Conservation (phyloP, 805 yeast genomes). For the Candida ascalaphidarum region DNA sequence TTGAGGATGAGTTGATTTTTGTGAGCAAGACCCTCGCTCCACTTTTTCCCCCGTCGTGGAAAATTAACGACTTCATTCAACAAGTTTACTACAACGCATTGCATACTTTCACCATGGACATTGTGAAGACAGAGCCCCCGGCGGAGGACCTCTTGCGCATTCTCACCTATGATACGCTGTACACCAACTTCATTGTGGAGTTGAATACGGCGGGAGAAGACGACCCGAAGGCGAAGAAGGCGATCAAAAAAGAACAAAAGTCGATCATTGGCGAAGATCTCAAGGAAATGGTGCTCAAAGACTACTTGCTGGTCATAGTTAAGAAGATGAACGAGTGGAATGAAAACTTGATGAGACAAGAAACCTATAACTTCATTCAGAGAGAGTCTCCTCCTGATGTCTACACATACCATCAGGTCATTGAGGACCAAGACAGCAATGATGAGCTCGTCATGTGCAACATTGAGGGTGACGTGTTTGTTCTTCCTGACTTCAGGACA, state of each 20-base stretch:
- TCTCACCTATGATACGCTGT: slow-evolving; percentile 70
- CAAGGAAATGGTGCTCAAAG: slow-evolving; percentile 66
- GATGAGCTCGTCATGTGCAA: slow-evolving; percentile 24
- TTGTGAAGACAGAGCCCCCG: slow-evolving; percentile 69
- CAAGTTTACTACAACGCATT: slow-evolving; percentile 60
- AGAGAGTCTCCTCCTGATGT: slow-evolving; percentile 69
- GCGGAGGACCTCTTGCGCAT: slow-evolving; percentile 66
- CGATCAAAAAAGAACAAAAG: slow-evolving; percentile 32
- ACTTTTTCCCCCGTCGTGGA: slow-evolving; percentile 71
- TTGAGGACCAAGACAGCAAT: slow-evolving; percentile 29
- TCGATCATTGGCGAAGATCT: slow-evolving; percentile 64
- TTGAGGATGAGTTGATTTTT: slow-evolving; percentile 67
- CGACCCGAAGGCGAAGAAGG: slow-evolving; percentile 7
- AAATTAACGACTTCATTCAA: slow-evolving; percentile 52
- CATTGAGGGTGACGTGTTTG: slow-evolving; percentile 40
- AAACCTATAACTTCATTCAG: slow-evolving; percentile 51
- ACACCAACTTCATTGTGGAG: slow-evolving; percentile 29
- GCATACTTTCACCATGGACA: slow-evolving; percentile 51
- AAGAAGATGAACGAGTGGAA: slow-evolving; percentile 83
- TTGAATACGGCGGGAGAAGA: slow-evolving; percentile 12
- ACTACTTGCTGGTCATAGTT: slow-evolving; percentile 65
- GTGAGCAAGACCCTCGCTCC: slow-evolving; percentile 50
- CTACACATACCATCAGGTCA: slow-evolving; percentile 45
- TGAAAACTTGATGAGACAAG: slow-evolving; percentile 55
- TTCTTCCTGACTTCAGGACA: slow-evolving; percentile 69